Conservation (phyloP, 176 grass and related monocot genomes). For the Luzula sylvatica region DNA sequence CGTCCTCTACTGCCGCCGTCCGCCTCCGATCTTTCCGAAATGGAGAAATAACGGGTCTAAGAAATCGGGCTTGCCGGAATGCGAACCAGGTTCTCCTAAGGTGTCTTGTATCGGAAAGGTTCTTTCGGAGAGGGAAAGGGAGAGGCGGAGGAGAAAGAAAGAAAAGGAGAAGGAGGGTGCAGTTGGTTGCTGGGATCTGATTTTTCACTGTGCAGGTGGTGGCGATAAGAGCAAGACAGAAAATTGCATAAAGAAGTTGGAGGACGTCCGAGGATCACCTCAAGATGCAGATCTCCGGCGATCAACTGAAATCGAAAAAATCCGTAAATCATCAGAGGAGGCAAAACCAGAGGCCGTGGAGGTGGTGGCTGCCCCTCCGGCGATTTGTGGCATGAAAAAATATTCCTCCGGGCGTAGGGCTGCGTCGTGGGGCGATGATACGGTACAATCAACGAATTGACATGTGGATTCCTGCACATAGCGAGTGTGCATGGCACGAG, state of each 20-base stretch:
- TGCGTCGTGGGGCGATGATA: slow-evolving; percentile 48
- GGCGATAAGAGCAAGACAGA: slow-evolving; percentile 11
- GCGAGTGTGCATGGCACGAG: background rate
- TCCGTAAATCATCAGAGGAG: background rate
- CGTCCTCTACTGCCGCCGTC: slow-evolving; percentile 32
- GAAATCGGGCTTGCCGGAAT: slow-evolving; percentile 21
- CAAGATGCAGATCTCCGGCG: slow-evolving; percentile 3
- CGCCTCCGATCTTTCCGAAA: slow-evolving; percentile 54
- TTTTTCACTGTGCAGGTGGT: slow-evolving; percentile 25
- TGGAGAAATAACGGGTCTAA: slow-evolving; percentile 28
- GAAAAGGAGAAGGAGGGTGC: background rate
- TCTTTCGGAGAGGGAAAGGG: slow-evolving; percentile 60
- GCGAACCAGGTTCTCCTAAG: slow-evolving; percentile 78
- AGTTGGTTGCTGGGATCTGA: slow-evolving; percentile 27
- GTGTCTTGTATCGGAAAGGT: slow-evolving; percentile 99
- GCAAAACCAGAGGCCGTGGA: slow-evolving; percentile 8
- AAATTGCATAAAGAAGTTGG: background rate
- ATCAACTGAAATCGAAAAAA: background rate
- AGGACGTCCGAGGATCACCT: background rate
- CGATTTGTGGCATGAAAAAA: slow-evolving; percentile 34
- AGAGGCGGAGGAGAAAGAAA: slow-evolving; percentile 13
- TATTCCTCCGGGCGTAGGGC: slow-evolving; percentile 57
- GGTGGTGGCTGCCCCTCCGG: slow-evolving; percentile 6
- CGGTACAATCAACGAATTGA: slow-evolving; percentile 7
- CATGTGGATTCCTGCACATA: background rate